phyloP scores from a whole-genome alignment of 1,284 basidiomycete species.

The Vanrija sp. region DNA sequence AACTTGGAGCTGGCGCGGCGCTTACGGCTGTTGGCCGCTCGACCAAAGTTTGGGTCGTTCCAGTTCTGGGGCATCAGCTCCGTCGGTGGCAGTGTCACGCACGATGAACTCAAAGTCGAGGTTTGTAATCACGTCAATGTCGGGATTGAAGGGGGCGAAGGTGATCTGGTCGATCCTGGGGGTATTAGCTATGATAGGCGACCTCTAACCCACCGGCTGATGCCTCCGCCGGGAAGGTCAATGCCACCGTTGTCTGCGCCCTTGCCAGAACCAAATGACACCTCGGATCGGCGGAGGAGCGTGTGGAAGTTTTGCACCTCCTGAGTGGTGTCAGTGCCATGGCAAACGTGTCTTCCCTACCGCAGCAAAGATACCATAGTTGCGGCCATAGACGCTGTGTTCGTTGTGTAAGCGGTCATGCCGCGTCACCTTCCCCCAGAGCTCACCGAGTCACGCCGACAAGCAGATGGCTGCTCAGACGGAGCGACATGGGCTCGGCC shows the following conservation, averaged over 20 bases:
- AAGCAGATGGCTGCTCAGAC: conserved; percentile 78
- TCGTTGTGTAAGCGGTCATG: not conserved
- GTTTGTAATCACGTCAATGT: conserved; percentile 11
- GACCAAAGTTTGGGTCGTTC: conserved; percentile 19
- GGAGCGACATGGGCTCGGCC: conserved; percentile 74
- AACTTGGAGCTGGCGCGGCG: conserved; percentile 29
- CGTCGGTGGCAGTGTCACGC: conserved; percentile 2
- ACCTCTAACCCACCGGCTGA: conserved; percentile 24
- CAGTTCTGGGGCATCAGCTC: conserved; percentile 27
- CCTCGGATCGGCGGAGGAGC: conserved; percentile 21
- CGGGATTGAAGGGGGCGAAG: conserved; percentile 19
- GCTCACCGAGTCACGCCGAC: conserved; percentile 76
- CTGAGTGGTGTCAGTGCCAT: conserved; percentile 5
- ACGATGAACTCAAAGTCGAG: conserved; percentile 33
- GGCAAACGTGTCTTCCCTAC: not conserved
- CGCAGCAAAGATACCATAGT: conserved; percentile 28
- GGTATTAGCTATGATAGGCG: not conserved
- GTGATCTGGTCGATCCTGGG: conserved; percentile 41
- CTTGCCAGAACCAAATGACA: too few species aligned
- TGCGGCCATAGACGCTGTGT: conserved; percentile 32
- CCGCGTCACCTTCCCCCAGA: not conserved
- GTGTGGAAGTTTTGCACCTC: conserved; percentile 34
- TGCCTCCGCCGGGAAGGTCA: conserved; percentile 34
- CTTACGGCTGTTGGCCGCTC: conserved; percentile 10
- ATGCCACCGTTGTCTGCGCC: conserved; percentile 10